A percentile compares a stretch with the other conserved stretches of the same genome.
phyloP scores from a whole-genome alignment of 73 alveolate species.

The Symbiodinium natans region DNA sequence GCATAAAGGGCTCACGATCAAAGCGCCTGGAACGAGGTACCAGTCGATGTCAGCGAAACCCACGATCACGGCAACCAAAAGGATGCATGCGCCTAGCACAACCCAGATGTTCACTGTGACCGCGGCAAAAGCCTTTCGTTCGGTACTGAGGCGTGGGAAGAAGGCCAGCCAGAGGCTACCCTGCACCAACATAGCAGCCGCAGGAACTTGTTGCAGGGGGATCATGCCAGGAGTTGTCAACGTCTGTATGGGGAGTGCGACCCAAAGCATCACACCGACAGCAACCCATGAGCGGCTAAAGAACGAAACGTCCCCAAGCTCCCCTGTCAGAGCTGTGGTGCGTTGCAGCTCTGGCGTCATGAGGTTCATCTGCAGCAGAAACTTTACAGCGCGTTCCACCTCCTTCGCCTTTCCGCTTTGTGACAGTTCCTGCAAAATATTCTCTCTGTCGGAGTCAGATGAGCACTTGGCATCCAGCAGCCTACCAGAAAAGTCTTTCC shows the following conservation, averaged over 20 bases:
- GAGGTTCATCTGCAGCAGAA: background rate
- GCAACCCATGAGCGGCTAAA: background rate
- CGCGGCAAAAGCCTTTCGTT: background rate
- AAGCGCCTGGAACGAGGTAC: background rate
- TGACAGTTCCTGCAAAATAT: background rate
- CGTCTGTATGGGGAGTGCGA: background rate
- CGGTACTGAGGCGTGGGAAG: background rate
- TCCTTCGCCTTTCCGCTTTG: background rate
- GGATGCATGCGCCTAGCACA: background rate
- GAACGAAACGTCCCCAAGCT: background rate
- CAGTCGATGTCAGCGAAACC: background rate
- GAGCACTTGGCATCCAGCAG: constrained; percentile 5
- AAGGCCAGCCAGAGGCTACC: background rate
- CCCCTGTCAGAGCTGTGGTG: background rate
- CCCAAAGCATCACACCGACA: background rate
- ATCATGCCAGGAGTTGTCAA: background rate
- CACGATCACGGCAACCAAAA: background rate
- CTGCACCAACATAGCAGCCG: background rate
- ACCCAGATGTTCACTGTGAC: background rate
- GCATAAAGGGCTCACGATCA: background rate
- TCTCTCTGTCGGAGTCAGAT: background rate
- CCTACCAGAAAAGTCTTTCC: background rate
- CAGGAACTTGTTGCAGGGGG: background rate
- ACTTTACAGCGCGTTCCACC: background rate
- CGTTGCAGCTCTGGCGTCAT: background rate